Evolutionary conservation across 306 rosid species (phyloP).

Genomic region (Pterocarpus macrocarpus): DNA sequence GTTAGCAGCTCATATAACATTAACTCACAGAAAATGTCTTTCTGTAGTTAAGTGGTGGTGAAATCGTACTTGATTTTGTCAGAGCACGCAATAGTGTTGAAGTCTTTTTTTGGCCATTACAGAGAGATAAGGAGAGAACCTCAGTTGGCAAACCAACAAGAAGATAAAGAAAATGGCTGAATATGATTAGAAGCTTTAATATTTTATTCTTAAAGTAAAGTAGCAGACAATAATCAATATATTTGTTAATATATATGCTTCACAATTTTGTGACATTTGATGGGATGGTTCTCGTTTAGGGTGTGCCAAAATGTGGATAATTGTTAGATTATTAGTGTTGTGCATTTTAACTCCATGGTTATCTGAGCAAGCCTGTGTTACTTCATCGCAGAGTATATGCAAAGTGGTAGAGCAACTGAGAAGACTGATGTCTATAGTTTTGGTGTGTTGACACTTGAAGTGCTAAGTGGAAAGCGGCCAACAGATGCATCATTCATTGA

Average conservation of each 20-base stretch:
- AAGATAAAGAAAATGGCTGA: constrained; percentile 32
- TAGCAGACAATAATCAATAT: constrained; percentile 27
- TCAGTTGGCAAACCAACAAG: constrained; percentile 2
- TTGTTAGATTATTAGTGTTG: constrained; percentile 2
- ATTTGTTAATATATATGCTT: neutral
- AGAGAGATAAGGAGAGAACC: neutral
- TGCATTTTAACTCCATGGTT: constrained; percentile 30
- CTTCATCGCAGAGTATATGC: constrained; percentile 90
- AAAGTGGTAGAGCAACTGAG: constrained; percentile 99
- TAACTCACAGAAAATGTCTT: constrained; percentile 26
- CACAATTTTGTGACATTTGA: constrained; percentile 7
- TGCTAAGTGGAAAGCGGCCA: constrained; percentile 95
- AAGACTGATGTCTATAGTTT: constrained; percentile 96
- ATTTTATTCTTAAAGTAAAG: constrained; percentile 4
- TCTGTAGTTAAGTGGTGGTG: constrained; percentile 23
- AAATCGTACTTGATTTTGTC: constrained; percentile 22
- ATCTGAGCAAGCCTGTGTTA: constrained; percentile 40
- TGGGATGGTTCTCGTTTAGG: constrained; percentile 20
- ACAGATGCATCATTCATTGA: constrained; percentile 94
- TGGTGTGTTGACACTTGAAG: constrained; percentile 94
- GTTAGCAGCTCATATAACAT: constrained; percentile 11
- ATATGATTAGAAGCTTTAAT: constrained; percentile 26
- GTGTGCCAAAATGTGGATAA: constrained; percentile 33
- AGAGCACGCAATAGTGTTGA: constrained; percentile 5
- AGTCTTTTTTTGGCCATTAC: constrained; percentile 17